These are phyloP conservation scores for Fusarium sp. DNA, from an alignment of 2,329 filamentous ascomycete species.

Conservation along the genomic window DNA sequence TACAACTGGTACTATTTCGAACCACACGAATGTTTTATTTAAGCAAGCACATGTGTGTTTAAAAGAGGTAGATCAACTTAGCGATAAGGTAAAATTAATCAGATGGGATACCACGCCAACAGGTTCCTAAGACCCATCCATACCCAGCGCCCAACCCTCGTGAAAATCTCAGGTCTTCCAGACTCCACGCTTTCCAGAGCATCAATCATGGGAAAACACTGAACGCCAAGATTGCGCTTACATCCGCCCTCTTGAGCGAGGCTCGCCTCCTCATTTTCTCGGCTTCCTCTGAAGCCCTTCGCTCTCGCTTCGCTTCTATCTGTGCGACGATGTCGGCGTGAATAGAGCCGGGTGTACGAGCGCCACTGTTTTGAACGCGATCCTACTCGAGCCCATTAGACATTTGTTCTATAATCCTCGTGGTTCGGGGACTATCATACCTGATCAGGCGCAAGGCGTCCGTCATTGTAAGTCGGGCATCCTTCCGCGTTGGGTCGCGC, in stretches of 20 bases:
- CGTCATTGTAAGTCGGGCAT: conserved; percentile 5
- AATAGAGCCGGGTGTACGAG: conserved; percentile 45
- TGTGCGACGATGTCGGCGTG: conserved; percentile 47
- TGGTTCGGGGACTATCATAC: background rate
- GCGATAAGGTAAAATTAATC: background rate
- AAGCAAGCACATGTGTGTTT: background rate
- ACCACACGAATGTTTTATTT: background rate
- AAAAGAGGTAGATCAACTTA: background rate
- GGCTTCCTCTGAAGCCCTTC: conserved; percentile 3
- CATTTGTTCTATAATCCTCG: accelerated
- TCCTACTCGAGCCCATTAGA: conserved; percentile 22
- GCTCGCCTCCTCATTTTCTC: too few species aligned
- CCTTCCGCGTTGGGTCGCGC: conserved; percentile 25
- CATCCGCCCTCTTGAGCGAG: too few species aligned
- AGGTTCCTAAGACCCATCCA: too few species aligned
- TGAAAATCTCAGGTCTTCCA: background rate
- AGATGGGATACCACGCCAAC: too few species aligned
- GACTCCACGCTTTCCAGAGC: background rate
- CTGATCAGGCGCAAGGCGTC: conserved; percentile 25
- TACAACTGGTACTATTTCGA: background rate
- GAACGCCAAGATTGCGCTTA: accelerated
- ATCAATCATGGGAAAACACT: background rate
- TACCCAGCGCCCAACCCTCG: background rate
- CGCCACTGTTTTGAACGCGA: conserved; percentile 45
- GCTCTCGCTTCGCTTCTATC: conserved; percentile 34